Base-by-base conservation (phyloP, 169 alveolate genomes). In the Theileria orientalis region DNA sequence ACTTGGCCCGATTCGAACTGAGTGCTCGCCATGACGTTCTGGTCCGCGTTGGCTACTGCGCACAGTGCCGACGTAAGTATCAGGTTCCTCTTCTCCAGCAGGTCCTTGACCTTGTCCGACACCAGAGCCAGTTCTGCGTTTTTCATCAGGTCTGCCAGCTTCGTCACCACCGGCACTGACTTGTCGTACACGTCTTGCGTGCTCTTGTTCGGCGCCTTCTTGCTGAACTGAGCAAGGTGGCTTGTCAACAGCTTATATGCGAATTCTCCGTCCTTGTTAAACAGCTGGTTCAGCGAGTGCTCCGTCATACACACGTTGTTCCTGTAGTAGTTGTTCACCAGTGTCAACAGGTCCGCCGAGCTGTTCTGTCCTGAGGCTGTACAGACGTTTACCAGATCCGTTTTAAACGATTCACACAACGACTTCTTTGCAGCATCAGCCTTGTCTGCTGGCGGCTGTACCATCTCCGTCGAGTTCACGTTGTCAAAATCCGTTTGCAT, bases 271-370 rank as follows among this genome's bases (percentile, higher is more conserved):
- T n/a, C n/a, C 56, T 63, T 25, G 7, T 49, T 19, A 74, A 41
- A 78, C 73, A 71, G 13, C 69, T 78, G 86, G 75, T 78, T 78
- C 52, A 78, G 59, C 14, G 83, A 70, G 33, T 76, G 74, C 52
- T 78, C 86, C 0, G 74, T 74, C 8, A 73, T 63, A 49, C 86
- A 78, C 7, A 71, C 77, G 40, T 67, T 44, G 68, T 63, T 32
- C 51, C 51, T 52, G 60, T 66, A 40, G 70, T 78, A 78, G 13
- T 30, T 29, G 16, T 51, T 74, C 42, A 70, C 74, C 23, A 73
- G 33, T 25, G 25, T 57, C 54, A 9, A 2, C n/a, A 78, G n/a
- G 30, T 78, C 69, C 27, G 27, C 46, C 29, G 27, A 27, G 1
- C n/a, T 21, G 62, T 71, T 37, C 3, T 19, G 9, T 1, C 44